Conservation (phyloP, 108 stramenopile species). For the Skeletonema marinoi region DNA sequence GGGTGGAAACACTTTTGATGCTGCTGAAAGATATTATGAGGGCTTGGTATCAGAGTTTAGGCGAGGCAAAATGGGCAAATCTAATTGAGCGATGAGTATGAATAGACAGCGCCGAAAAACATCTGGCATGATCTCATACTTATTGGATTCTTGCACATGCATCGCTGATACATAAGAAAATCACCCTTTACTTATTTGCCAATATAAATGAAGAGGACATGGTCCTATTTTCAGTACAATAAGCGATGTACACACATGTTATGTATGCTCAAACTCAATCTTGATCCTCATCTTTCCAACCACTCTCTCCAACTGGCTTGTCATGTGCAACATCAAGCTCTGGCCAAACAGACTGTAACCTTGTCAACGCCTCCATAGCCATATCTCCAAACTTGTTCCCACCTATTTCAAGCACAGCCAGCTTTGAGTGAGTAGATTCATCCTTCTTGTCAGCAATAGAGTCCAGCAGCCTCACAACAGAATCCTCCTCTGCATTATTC, state of each 20-base stretch:
- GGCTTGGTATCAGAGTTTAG: background rate
- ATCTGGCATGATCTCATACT: background rate
- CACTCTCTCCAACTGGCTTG: slow-evolving; percentile 40
- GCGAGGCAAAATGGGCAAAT: background rate
- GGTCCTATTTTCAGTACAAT: no score
- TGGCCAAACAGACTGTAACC: slow-evolving; percentile 50
- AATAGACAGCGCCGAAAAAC: background rate
- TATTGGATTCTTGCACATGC: no score
- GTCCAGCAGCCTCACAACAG: slow-evolving; percentile 56
- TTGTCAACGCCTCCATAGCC: slow-evolving; percentile 46
- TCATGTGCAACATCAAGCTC: slow-evolving; percentile 78
- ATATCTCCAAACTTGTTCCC: slow-evolving; percentile 64
- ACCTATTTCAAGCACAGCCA: slow-evolving; percentile 68
- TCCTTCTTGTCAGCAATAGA: slow-evolving; percentile 36
- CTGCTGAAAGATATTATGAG: background rate
- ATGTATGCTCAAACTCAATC: no score
- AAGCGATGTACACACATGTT: background rate
- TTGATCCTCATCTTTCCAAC: background rate
- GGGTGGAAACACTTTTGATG: background rate
- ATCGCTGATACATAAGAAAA: no score
- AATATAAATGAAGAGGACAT: no score
- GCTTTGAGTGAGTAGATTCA: slow-evolving; percentile 3
- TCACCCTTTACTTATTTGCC: no score
- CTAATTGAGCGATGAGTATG: background rate
- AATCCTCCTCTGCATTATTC: slow-evolving; percentile 57